Evolutionary conservation across 2,329 filamentous ascomycete genomes (phyloP).

Genomic region (Zymoseptoria pseudotritici): DNA sequence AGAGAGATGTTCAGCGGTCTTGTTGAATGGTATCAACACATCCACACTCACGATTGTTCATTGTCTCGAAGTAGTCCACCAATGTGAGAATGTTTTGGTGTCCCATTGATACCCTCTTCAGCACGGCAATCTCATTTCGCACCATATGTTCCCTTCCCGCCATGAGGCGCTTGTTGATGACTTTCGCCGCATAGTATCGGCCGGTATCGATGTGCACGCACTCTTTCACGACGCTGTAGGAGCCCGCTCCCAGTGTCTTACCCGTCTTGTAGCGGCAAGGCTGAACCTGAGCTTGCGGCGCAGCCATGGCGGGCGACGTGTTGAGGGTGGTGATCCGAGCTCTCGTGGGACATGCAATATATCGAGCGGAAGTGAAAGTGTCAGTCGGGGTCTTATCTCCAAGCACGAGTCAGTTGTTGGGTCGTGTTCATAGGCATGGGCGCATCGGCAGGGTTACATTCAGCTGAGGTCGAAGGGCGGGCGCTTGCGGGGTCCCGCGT

Average conservation of each 20-base stretch:
- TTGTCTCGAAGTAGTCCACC: conserved; percentile 98
- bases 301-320: conserved; percentile 14
- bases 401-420: neutral
- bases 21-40: too few relatives aligned
- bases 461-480: neutral
- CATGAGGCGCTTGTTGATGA: conserved; percentile 99
- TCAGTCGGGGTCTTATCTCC: neutral
- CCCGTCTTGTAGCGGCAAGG: conserved; percentile 98
- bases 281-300: conserved; percentile 58
- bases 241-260: conserved; percentile 92
- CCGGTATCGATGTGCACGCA: conserved; percentile 98
- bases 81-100: conserved; percentile 96
- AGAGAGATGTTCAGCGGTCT: conserved; percentile 2
- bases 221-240: conserved; percentile 97
- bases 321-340: neutral
- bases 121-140: conserved; percentile 93
- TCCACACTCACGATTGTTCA: conserved; percentile 71
- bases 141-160: conserved; percentile 98
- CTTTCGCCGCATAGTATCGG: conserved; percentile 96
- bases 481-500: neutral
- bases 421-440: neutral
- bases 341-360: neutral
- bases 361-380: neutral
- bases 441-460: neutral
- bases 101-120: conserved; percentile 98